Percentiles rank a stretch among this genome's conserved stretches.
Evolutionary conservation across 257 asterid genomes (phyloP).

Genomic region (Parsonsia alboflavescens): DNA sequence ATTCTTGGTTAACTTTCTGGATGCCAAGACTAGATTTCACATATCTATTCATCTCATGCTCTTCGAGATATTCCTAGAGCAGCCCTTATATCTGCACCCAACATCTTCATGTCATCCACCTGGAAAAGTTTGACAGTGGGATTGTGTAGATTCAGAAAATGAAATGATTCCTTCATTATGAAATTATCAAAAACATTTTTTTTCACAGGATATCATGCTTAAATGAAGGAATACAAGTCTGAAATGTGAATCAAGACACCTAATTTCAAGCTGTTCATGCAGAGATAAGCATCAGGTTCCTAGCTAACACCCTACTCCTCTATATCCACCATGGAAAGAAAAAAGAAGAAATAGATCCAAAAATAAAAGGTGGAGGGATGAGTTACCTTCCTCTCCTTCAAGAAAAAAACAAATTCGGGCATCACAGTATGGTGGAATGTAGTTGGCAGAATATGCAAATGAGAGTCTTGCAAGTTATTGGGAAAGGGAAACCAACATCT

Average conservation of each 20-base stretch:
- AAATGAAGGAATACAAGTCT: background rate
- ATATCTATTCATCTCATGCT: slow-evolving; percentile 27
- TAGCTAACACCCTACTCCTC: background rate
- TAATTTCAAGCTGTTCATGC: background rate
- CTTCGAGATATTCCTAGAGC: slow-evolving; percentile 48
- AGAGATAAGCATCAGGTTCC: background rate
- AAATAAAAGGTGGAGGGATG: background rate
- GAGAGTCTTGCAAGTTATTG: background rate
- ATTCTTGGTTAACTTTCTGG: background rate
- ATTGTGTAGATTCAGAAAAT: background rate
- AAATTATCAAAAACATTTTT: background rate
- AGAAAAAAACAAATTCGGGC: background rate
- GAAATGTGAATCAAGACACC: background rate
- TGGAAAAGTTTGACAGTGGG: slow-evolving; percentile 16
- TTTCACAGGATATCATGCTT: background rate
- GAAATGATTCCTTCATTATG: background rate
- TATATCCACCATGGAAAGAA: background rate
- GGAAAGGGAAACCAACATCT: background rate
- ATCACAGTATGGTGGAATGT: background rate
- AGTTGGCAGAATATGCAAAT: background rate
- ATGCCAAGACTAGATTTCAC: background rate
- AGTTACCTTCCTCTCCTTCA: background rate
- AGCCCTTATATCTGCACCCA: slow-evolving; percentile 54
- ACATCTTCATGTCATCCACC: slow-evolving; percentile 61
- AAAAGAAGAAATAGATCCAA: background rate